Conservation (phyloP, 2,329 filamentous ascomycete species). For the Thermoascus crustaceus region DNA sequence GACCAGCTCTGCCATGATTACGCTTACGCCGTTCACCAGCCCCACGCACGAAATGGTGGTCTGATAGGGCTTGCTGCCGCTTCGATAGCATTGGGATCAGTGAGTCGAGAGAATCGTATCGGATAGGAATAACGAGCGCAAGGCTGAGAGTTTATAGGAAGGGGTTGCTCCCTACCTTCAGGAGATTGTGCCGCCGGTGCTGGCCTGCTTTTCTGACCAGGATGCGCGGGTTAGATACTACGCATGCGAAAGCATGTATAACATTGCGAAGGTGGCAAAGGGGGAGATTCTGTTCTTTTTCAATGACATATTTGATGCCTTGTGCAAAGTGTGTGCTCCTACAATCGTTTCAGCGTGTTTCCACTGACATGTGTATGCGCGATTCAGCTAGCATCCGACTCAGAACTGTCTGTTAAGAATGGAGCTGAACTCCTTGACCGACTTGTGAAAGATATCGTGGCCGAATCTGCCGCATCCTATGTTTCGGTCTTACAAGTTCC, state of each 20-base stretch:
- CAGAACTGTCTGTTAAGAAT: conserved; percentile 95
- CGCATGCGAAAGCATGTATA: conserved; percentile 99
- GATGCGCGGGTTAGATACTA: conserved; percentile 97
- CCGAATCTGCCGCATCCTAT: conserved; percentile 90
- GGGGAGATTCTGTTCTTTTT: conserved; percentile 96
- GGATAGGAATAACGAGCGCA: conserved; percentile 4
- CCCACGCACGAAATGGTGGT: conserved; percentile 91
- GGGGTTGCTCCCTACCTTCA: conserved; percentile 87
- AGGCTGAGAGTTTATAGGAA: conserved; percentile 39
- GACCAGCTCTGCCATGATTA: conserved; percentile 97
- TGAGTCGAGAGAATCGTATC: conserved; percentile 44
- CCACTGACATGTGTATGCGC: conserved; percentile 15
- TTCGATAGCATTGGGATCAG: conserved; percentile 85
- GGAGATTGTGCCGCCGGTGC: conserved; percentile 88
- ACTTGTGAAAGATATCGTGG: conserved; percentile 90
- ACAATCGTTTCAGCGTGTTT: conserved; percentile 1
- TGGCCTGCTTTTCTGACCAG: conserved; percentile 96
- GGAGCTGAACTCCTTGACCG: conserved; percentile 92
- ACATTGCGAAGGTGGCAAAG: conserved; percentile 98
- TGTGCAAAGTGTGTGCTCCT: conserved; percentile 67
- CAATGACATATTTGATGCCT: conserved; percentile 94
- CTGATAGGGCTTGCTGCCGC: conserved; percentile 92
- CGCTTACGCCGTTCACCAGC: conserved; percentile 93
- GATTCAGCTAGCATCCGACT: conserved; percentile 78
- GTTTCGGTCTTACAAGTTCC: conserved; percentile 73